Base-by-base conservation (phyloP, 352 stramenopile genomes). In the Phytophthora colocasiae region DNA sequence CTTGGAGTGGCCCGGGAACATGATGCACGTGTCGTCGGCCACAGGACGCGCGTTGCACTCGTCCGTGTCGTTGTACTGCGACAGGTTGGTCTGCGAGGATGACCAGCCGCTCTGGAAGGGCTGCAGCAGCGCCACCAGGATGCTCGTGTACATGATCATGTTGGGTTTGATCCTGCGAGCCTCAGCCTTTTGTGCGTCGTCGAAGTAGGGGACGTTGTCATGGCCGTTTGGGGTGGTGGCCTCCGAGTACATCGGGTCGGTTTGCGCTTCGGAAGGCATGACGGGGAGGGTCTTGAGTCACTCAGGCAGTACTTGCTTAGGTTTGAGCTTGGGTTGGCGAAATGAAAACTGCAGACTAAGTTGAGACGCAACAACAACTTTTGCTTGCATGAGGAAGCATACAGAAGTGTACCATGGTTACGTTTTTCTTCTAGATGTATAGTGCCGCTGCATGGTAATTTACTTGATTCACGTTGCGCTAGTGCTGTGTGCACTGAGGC, bases 91-190 rank as follows among this genome's bases (percentile, higher is more conserved):
- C 63, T 88, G 71, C 29, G 75, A 77, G 11, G 80, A 60, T n/a
- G 69, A 76, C 80, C 80, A 88, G 17, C 80, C 80, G 56, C 73
- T 78, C 60, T 89, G 78, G 52, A 81, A 71, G 4, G 71, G 63
- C 29, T 80, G 64, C 29, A 83, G 48, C 14, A 80, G 55, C 27
- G 70, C 75, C 43, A 82, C 52, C 15, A 66, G 53, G 27, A 76
- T 61, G 32, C 72, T 78, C 17, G 64, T 34, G 63, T 89, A 88
- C 47, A 86, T 70, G 44, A 79, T 63, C 9, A 52, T 46, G 17
- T 63, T 74, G 24, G 73, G 75, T 32, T 52, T 71, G 67, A 69
- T 55, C 39, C 56, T n/a, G 57, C 57, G 63, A 2, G 63, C 45
- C 0, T 31, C 63, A n/a, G 54, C 63, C 32, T 70, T 70, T 36